These are phyloP conservation scores for Mollisia scopiformis DNA, from an alignment of 2,329 filamentous ascomycete genomes.

Conservation along the genomic window DNA sequence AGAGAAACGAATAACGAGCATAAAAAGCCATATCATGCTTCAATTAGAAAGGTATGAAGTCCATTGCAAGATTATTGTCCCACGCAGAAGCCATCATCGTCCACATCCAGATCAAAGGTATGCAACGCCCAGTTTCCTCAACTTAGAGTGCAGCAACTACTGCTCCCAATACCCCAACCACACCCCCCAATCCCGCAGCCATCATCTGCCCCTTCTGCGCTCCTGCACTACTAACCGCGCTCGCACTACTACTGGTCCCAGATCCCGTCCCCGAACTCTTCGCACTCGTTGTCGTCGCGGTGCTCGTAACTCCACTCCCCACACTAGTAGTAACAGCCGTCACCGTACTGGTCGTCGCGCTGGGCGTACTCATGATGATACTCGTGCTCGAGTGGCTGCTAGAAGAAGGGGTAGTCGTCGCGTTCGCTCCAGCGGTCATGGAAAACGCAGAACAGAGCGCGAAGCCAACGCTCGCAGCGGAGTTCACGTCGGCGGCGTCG, in stretches of 20 bases:
- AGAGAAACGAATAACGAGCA: not conserved
- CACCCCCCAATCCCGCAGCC: conserved; percentile 15
- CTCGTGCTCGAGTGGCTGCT: not conserved
- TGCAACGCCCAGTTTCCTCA: not conserved
- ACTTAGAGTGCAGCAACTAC: conserved; percentile 23
- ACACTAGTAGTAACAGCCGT: conserved; percentile 1
- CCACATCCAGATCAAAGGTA: not conserved
- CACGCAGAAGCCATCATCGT: not conserved
- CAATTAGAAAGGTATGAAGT: not conserved
- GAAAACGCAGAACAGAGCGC: conserved; percentile 35
- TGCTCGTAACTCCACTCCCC: not conserved
- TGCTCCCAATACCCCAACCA: conserved; percentile 15
- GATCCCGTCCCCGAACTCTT: not conserved
- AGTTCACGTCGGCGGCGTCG: conserved; percentile 32
- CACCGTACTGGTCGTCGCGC: not conserved
- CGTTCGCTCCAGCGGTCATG: not conserved
- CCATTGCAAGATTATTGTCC: not conserved
- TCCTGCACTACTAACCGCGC: not conserved
- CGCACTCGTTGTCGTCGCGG: not conserved
- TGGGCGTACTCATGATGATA: not conserved
- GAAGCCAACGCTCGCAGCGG: conserved; percentile 38
- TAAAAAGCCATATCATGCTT: not conserved
- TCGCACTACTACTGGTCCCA: not conserved
- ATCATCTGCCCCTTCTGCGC: conserved; percentile 11
- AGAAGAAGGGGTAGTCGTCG: not conserved